These are phyloP conservation scores for Asterochloris sp. DNA, from an alignment of 139 green algal species.

Conservation along the genomic window DNA sequence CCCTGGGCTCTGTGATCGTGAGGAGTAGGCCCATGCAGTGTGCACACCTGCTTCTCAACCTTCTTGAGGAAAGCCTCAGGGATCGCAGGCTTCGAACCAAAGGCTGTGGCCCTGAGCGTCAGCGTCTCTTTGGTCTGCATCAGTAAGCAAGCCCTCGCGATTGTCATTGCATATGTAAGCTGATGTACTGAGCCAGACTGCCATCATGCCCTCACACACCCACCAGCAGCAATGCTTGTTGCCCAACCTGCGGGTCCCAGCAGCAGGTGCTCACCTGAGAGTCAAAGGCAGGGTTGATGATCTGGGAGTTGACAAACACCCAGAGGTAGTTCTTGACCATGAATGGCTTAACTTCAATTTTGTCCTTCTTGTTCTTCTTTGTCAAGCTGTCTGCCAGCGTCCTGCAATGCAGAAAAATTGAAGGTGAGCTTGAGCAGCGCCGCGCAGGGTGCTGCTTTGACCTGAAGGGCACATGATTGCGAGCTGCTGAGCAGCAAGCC, in stretches of 20 bases:
- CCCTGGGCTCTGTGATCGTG: not conserved
- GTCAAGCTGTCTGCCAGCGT: slow-evolving; percentile 77
- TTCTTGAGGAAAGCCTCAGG: slow-evolving; percentile 88
- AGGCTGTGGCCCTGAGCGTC: slow-evolving; percentile 77
- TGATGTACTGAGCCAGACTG: not conserved
- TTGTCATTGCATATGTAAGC: not conserved
- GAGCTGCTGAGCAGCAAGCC: not conserved
- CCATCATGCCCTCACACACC: not conserved
- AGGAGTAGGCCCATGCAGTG: no score
- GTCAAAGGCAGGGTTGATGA: slow-evolving; percentile 99
- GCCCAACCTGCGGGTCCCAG: no score
- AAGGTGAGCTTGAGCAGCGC: not conserved
- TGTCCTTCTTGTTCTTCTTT: slow-evolving; percentile 95
- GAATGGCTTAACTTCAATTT: slow-evolving; percentile 79
- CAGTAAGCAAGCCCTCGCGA: not conserved
- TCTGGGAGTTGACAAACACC: slow-evolving; percentile 96
- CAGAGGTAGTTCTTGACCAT: slow-evolving; percentile 98
- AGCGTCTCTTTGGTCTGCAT: slow-evolving; percentile 96
- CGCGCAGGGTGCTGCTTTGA: not conserved
- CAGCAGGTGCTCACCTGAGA: slow-evolving; percentile 67
- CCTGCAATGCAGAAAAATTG: slow-evolving; percentile 25
- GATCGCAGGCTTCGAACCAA: slow-evolving; percentile 95
- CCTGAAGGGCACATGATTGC: not conserved
- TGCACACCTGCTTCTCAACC: slow-evolving; percentile 41
- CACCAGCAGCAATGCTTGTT: not conserved